Evolutionary conservation across 2,329 filamentous ascomycete species (phyloP).

Genomic region (Penicillium sp.): DNA sequence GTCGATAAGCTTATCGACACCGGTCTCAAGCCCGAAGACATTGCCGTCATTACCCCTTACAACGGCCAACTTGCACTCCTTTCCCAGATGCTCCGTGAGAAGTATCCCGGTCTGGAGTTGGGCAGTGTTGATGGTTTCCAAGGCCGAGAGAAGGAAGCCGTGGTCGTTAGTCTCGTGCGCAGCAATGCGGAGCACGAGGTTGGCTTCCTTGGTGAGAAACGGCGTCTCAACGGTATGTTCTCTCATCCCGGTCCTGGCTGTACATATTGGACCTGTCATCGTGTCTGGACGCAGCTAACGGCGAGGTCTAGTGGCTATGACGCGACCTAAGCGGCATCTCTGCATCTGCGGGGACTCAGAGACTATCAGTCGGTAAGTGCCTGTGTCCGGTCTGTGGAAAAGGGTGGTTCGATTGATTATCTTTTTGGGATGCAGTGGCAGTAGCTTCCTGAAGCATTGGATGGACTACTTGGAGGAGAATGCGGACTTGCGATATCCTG

Average conservation of each 20-base stretch:
- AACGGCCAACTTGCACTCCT: slow-evolving; percentile 87
- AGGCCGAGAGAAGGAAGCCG: slow-evolving; percentile 92
- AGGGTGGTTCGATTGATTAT: slow-evolving; percentile 3
- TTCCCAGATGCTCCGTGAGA: slow-evolving; percentile 71
- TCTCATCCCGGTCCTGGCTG: not conserved
- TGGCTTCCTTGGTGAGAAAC: slow-evolving; percentile 88
- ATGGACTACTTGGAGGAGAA: slow-evolving; percentile 88
- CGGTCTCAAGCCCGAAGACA: slow-evolving; percentile 77
- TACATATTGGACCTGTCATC: not conserved
- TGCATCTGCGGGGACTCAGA: slow-evolving; percentile 93
- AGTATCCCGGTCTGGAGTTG: slow-evolving; percentile 82
- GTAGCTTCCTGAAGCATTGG: slow-evolving; percentile 82
- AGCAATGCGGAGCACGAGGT: slow-evolving; percentile 86
- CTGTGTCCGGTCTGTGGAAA: not conserved
- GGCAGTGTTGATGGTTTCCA: slow-evolving; percentile 97
- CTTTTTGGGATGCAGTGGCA: slow-evolving; percentile 59
- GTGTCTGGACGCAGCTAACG: slow-evolving; percentile 7
- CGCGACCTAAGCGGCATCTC: slow-evolving; percentile 83
- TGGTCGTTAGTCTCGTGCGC: slow-evolving; percentile 88
- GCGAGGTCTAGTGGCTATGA: slow-evolving; percentile 78
- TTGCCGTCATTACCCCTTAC: slow-evolving; percentile 93
- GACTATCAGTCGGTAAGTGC: slow-evolving; percentile 78
- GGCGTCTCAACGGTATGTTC: slow-evolving; percentile 79
- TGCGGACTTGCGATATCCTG: slow-evolving; percentile 85
- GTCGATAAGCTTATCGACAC: slow-evolving; percentile 72